Conservation (phyloP, 1,139 yeast genomes). For the Sugiyamaella grinbergsii region DNA sequence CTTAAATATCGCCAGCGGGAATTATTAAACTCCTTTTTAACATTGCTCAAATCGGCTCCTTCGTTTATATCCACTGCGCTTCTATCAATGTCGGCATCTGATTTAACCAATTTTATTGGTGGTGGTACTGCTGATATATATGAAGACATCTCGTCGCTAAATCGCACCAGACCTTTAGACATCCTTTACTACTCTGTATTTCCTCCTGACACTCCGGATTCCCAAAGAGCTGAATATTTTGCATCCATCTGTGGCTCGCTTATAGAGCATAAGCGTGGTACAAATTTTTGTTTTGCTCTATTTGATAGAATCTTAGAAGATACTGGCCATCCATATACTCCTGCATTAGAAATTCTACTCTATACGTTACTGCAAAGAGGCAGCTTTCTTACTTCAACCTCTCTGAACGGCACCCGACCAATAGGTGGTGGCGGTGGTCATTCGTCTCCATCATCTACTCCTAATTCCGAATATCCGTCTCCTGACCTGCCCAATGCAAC, state of each 20-base stretch:
- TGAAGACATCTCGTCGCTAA: conserved; percentile 36
- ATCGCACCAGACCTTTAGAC: conserved; percentile 39
- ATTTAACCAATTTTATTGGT: conserved; percentile 32
- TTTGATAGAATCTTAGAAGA: conserved; percentile 31
- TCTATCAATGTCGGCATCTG: conserved; percentile 34
- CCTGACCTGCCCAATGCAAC: conserved; percentile 32
- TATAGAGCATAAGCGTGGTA: conserved; percentile 32
- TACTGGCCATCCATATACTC: conserved; percentile 30
- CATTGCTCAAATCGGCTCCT: conserved; percentile 42
- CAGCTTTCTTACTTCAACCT: conserved; percentile 29
- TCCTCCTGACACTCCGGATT: conserved; percentile 33
- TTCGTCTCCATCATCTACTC: conserved; percentile 25
- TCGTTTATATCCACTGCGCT: conserved; percentile 41
- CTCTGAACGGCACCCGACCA: conserved; percentile 6
- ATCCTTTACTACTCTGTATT: conserved; percentile 40
- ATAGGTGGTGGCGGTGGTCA: conserved; percentile 6
- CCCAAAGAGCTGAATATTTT: conserved; percentile 39
- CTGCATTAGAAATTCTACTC: conserved; percentile 33
- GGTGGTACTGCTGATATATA: conserved; percentile 27
- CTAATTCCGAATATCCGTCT: conserved; percentile 32
- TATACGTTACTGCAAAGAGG: conserved; percentile 35
- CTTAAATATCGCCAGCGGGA: conserved; percentile 35
- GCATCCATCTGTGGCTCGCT: conserved; percentile 36
- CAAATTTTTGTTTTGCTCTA: conserved; percentile 31
- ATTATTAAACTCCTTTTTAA: conserved; percentile 40